phyloP scores from a whole-genome alignment of 73 alveolate genomes.

The Paramecium biaurelia region DNA sequence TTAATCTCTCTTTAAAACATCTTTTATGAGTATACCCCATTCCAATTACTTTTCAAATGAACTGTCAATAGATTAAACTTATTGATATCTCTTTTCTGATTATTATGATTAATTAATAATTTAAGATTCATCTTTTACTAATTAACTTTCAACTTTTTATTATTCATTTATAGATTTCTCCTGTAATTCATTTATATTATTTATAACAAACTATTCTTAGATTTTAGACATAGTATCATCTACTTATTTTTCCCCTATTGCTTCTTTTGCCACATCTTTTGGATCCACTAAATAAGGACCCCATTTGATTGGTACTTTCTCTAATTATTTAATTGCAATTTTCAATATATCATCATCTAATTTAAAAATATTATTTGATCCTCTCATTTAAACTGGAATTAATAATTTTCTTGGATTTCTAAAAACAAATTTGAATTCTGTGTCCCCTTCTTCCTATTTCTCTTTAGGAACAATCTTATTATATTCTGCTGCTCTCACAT shows the following conservation, averaged over 20 bases:
- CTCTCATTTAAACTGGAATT: slow-evolving; percentile 77
- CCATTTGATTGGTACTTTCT: neutral
- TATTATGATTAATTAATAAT: neutral
- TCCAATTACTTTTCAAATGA: neutral
- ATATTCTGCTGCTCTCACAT: slow-evolving; percentile 71
- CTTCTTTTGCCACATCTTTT: neutral
- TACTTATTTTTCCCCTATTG: neutral
- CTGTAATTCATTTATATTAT: neutral
- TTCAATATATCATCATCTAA: neutral
- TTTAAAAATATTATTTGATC: slow-evolving; percentile 52
- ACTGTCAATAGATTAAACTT: neutral
- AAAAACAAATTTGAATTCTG: slow-evolving; percentile 70
- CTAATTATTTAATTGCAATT: neutral
- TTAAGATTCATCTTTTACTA: neutral
- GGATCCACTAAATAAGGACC: slow-evolving; percentile 12
- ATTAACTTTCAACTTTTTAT: neutral
- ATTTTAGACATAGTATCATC: slow-evolving; percentile 1
- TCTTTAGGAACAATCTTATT: slow-evolving; percentile 59
- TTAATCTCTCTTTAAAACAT: neutral
- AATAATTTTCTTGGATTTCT: slow-evolving; percentile 77
- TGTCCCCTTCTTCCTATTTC: slow-evolving; percentile 72
- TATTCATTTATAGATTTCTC: neutral
- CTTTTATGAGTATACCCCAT: neutral
- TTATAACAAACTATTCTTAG: neutral
- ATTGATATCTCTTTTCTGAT: neutral